phyloP scores from a whole-genome alignment of 75 land plant genomes.

The Sequoiadendron giganteum region DNA sequence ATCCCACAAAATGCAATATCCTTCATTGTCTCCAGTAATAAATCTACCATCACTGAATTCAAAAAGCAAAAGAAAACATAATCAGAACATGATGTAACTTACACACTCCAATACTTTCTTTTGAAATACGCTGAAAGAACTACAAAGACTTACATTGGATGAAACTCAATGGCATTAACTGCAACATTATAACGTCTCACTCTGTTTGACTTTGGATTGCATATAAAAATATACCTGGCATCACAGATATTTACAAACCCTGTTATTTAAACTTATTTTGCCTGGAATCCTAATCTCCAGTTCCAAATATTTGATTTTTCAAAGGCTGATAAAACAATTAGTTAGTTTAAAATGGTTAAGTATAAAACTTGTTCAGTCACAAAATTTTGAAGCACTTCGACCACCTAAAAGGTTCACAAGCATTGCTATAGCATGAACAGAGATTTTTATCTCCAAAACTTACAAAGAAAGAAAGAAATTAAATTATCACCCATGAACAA shows the following conservation, averaged over 20 bases:
- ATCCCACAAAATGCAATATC: conserved; percentile 80
- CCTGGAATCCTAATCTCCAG: neutral
- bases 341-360: neutral
- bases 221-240: conserved; percentile 73
- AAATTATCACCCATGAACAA: neutral
- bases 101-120: neutral
- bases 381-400: neutral
- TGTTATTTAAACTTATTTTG: neutral
- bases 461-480: neutral
- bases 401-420: neutral
- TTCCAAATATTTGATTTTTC: neutral
- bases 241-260: neutral
- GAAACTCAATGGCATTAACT: conserved; percentile 80
- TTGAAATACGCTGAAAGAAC: neutral
- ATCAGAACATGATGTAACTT: neutral
- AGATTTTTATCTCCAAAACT: neutral
- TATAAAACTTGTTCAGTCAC: neutral
- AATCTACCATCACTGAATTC: conserved; percentile 51
- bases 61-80: neutral
- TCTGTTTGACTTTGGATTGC: conserved; percentile 68
- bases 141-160: conserved; percentile 54
- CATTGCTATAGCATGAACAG: neutral
- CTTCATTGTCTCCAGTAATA: conserved; percentile 81
- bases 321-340: no score
- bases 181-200: conserved; percentile 60